Base-by-base conservation (phyloP, 169 alveolate species). In the Plasmodium ovale region DNA sequence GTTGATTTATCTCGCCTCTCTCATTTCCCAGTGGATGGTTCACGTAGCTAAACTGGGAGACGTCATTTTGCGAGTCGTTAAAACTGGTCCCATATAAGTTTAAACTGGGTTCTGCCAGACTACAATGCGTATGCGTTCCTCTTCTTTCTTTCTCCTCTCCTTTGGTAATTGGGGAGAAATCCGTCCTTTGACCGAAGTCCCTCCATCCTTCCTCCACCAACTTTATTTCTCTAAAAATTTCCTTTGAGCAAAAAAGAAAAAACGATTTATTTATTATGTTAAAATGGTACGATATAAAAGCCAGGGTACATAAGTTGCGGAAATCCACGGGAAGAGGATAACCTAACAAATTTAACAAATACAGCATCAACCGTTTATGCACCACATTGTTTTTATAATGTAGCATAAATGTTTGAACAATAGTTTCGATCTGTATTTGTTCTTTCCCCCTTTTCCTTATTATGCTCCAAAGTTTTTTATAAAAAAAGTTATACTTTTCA, bases 341-440 rank as follows among this genome's bases (percentile, higher is more conserved):
- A 51, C n/a, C 31, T 9, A 62, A 53, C 14, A 62, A 0, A 53
- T 53, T 14, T 19, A 77, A 25, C 27, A 77, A 77, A 54, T 29
- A 62, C 10, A 54, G n/a, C 25, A 77, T 39, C 1, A 77, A 33
- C 2, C 27, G 27, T 35, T 77, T 60, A 53, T 77, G 69, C 25
- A 77, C 42, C 25, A 77, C 39, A 37, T 54, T 77, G 35, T 77
- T 77, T 77, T 29, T 77, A 67, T 77, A 77, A 35, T 77, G 88
- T 16, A 64, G 37, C 71, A 77, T 25, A 53, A 49, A 77, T 19
- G 62, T 77, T 67, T 77, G 88, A 60, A 60, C 69, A 44, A 77
- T 35, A 2, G 88, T 62, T 44, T 77, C 59, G n/a, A 53, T 2
- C 25, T 60, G 37, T 44, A 77, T 62, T 33, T 47, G 19, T 21